Conservation (phyloP, 352 stramenopile species). For the Phytophthora uliginosa region DNA sequence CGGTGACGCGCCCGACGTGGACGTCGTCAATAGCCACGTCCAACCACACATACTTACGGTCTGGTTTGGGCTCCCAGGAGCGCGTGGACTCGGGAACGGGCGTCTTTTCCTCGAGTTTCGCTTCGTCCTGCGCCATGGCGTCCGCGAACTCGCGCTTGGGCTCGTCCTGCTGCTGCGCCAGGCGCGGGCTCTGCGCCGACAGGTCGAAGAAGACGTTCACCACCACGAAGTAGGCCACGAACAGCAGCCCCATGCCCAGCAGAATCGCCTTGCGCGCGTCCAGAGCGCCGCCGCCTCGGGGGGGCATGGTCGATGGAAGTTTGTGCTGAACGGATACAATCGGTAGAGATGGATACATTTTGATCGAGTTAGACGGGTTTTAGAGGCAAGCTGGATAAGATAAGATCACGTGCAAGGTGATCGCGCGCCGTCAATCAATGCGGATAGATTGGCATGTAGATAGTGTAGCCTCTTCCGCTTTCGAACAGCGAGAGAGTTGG, state of each 20-base stretch:
- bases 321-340: conserved; percentile 18
- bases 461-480: conserved; percentile 9
- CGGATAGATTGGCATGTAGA: neutral
- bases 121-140: conserved; percentile 11
- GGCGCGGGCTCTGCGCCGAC: conserved; percentile 18
- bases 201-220: conserved; percentile 78
- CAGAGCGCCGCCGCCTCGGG: conserved; percentile 26
- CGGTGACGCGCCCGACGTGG: conserved; percentile 76
- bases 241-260: conserved; percentile 58
- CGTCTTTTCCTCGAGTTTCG: conserved; percentile 16
- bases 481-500: neutral
- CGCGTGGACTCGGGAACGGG: conserved; percentile 26
- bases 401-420: neutral
- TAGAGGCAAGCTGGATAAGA: conserved; percentile 13
- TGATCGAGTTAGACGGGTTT: conserved; percentile 13
- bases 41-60: conserved; percentile 89
- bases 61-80: conserved; percentile 63
- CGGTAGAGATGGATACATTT: conserved; percentile 13
- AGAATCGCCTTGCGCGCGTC: conserved; percentile 71
- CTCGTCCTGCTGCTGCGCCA: conserved; percentile 16
- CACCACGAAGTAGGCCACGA: conserved; percentile 73
- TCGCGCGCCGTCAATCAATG: neutral
- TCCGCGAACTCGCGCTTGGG: conserved; percentile 9
- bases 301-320: conserved; percentile 21
- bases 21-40: conserved; percentile 85